These are phyloP conservation scores for Cicer judaicum DNA, from an alignment of 306 rosid genomes.

Conservation along the genomic window DNA sequence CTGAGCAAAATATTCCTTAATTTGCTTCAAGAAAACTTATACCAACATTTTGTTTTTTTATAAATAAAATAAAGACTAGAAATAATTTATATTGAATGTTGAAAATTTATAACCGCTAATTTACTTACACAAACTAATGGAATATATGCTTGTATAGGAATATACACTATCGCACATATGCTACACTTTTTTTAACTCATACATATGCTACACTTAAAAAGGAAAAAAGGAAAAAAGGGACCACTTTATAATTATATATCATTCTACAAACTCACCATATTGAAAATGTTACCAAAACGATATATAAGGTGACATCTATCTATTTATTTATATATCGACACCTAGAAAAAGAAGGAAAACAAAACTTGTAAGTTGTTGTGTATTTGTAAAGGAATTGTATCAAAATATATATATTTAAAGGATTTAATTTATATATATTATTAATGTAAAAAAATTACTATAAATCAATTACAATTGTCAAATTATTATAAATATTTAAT, in stretches of 20 bases:
- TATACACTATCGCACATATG: background rate
- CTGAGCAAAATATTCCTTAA: conserved; percentile 32
- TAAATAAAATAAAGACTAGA: background rate
- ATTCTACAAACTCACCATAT: background rate
- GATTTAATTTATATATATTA: too few relatives aligned
- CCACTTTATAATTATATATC: background rate
- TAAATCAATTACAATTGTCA: too few relatives aligned
- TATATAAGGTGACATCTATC: too few relatives aligned
- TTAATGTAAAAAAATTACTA: too few relatives aligned
- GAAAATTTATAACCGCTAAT: conserved; percentile 7
- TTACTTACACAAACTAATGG: background rate
- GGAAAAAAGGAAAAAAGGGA: background rate
- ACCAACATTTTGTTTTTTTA: background rate
- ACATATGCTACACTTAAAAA: background rate
- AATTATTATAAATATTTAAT: too few relatives aligned
- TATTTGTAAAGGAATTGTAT: too few relatives aligned
- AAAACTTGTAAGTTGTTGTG: too few relatives aligned
- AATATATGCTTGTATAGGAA: background rate
- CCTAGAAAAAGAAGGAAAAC: too few relatives aligned
- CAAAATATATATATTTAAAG: too few relatives aligned
- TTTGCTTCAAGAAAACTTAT: background rate
- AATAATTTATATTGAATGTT: background rate
- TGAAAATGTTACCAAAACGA: background rate
- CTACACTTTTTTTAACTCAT: too few relatives aligned
- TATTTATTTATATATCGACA: too few relatives aligned